Percentiles rank a stretch among this genome's conserved stretches.
phyloP scores from a whole-genome alignment of 2,329 filamentous ascomycete genomes.

The Passalora sequoiae region DNA sequence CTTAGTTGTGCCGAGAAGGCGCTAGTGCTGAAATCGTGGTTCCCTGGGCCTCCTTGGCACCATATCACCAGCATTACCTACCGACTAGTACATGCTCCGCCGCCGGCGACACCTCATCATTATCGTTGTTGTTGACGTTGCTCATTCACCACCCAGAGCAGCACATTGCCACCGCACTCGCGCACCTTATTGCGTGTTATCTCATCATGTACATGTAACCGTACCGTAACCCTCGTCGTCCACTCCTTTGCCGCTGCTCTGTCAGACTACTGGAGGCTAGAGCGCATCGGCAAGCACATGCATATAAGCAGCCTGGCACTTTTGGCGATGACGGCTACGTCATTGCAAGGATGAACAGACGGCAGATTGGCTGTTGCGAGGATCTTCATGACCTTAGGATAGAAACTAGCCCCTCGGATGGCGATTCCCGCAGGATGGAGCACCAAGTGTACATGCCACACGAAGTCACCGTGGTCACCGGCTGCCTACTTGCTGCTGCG shows the following conservation, averaged over 20 bases:
- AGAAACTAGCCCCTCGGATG: neutral
- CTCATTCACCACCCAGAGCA: neutral
- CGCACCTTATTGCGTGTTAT: no score
- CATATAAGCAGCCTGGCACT: no score
- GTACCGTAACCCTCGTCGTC: no score
- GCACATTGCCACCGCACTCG: no score
- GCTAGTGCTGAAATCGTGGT: no score
- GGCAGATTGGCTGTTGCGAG: slow-evolving; percentile 8
- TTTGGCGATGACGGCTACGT: slow-evolving; percentile 3
- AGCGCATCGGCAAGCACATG: no score
- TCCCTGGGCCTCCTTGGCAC: no score
- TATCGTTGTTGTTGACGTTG: neutral
- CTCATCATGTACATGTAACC: no score
- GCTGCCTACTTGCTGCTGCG: no score
- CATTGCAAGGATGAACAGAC: slow-evolving; percentile 2
- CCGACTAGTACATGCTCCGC: no score
- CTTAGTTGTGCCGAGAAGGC: neutral
- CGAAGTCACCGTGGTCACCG: no score
- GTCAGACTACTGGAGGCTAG: neutral
- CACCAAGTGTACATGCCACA: neutral
- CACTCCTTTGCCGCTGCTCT: neutral
- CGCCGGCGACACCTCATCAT: neutral
- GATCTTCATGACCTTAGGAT: neutral
- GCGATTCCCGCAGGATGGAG: slow-evolving; percentile 2
- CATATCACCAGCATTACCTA: neutral